Evolutionary conservation across 1,284 basidiomycete genomes (phyloP), one percentile per base, ranked within the genome.

Genomic region (Cutaneotrichosporon cutaneum): DNA sequence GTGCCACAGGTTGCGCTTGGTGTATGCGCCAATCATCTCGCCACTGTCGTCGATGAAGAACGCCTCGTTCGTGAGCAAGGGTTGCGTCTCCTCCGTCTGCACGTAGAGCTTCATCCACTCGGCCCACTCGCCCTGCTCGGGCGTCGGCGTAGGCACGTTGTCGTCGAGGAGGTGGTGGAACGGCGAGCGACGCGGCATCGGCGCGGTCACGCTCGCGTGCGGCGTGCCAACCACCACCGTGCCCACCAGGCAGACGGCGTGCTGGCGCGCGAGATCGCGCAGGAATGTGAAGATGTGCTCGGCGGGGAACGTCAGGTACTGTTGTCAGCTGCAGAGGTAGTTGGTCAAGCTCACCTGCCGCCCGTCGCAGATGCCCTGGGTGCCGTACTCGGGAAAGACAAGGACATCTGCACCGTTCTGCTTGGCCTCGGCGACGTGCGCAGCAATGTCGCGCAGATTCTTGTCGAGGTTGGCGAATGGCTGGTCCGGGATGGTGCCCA

Each of bases 1-100:
- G 60, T 79, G 77, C 79, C 79, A 81, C 4, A 81, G 64, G 63
- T 79, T 80, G 47, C 65, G 67, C 68, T 81, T 81, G 9, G 71
- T 64, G 62, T 79, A 81, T 33, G 68, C 54, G 0, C 74, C 74
- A 4, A 67, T 27, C 4, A 73, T 44, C 27, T 70, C 56, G 4
- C 76, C 77, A 7, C 58, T 64, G 11, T 66, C 70, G 60, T 78
- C 72, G 55, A 77, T 71, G 62, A 72, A 78, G 65, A 77, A 77
- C 9, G 78, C 78, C 8, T 71, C 75, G 59, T 79, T 78, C 27
- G 65, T 54, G 51, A 77, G 58, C 1, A 56, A 52, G 0, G 73
- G 70, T 16, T 48, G 58, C 50, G 33, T 53, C 39, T 70, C 64
- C 50, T 68, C 58, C 56, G 54, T 57, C 51, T 73, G 66, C 45